Base-by-base conservation (phyloP, 441 rosid genomes). In the Populus hybrid region DNA sequence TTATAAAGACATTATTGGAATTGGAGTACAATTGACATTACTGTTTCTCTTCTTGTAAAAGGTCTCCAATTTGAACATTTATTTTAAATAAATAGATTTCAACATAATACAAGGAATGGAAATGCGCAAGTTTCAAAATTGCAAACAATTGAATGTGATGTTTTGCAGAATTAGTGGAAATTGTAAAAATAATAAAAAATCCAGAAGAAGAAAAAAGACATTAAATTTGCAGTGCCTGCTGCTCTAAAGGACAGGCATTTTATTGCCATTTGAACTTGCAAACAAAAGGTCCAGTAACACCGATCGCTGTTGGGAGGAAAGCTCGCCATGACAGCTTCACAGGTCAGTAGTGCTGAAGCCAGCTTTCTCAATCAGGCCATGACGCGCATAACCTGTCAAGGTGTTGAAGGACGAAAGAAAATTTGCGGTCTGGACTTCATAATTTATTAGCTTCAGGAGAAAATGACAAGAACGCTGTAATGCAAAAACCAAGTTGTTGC, bases 401-500 rank as follows among this genome's bases (percentile, higher is more conserved):
- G 24, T n/a, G 29, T n/a, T 1, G 0, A 24, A 1, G n/a, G 45
- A 10, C 33, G 16, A 56, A 2, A 24, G 16, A 29, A 65, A 35
- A 12, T 4, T 36, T 3, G 67, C 33, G 23, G 29, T 16, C 3
- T 23, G 66, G 2, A 24, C 14, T 2, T 9, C 50, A 1, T 8
- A 8, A 31, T 21, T n/a, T 12, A 7, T 40, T 56, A 77, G 72
- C 78, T 24, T 50, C 53, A 33, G 10, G 12, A 79, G 71, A 75
- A 80, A 80, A 80, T 73, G 84, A 82, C 85, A 79, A 78, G 50
- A 72, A 50, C 5, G 33, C 18, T 40, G 76, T 12, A 71, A 76
- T 9, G 75, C 66, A 16, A 68, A 40, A 6, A 40, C 76, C 87
- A 71, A 82, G 84, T 84, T 82, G 86, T 74, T 56, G 76, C 64